A percentile compares a stretch with the other conserved stretches of the same genome.
Evolutionary conservation across 345 rosid genomes (phyloP).

Genomic region (Salix dunnii): DNA sequence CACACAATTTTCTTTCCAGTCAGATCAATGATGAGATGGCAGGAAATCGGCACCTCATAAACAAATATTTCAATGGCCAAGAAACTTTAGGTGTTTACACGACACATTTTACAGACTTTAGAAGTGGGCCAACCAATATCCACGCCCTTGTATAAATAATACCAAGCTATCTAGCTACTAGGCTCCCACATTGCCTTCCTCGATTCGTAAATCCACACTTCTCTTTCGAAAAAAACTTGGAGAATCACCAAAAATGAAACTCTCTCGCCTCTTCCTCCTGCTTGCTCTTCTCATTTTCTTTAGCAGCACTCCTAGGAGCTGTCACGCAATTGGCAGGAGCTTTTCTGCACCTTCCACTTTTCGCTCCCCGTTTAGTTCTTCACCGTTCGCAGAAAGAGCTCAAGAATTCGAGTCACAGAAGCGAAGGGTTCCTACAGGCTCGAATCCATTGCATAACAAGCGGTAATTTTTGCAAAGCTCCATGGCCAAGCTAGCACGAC

Average conservation of each 20-base stretch:
- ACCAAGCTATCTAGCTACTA: neutral
- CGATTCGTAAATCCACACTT: neutral
- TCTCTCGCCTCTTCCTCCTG: constrained; percentile 2
- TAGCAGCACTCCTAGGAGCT: neutral
- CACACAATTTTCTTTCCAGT: neutral
- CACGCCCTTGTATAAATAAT: neutral
- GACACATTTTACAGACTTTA: neutral
- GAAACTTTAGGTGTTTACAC: neutral
- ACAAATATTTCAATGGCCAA: neutral
- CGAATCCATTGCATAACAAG: constrained; percentile 55
- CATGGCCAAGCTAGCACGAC: neutral
- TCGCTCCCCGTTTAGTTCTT: neutral
- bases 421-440: constrained; percentile 46
- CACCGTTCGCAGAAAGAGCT: neutral
- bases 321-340: neutral
- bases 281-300: constrained; percentile 8
- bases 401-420: constrained; percentile 31
- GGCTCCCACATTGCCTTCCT: neutral
- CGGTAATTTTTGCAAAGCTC: constrained; percentile 1
- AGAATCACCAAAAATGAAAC: constrained; percentile 1
- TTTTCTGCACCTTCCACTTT: constrained; percentile 14
- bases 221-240: neutral
- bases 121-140: neutral
- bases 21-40: neutral
- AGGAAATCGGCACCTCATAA: neutral